Evolutionary conservation across 2,329 filamentous ascomycete species (phyloP), one percentile per base, ranked within the genome.

Genomic region (Colletotrichum filicis): DNA sequence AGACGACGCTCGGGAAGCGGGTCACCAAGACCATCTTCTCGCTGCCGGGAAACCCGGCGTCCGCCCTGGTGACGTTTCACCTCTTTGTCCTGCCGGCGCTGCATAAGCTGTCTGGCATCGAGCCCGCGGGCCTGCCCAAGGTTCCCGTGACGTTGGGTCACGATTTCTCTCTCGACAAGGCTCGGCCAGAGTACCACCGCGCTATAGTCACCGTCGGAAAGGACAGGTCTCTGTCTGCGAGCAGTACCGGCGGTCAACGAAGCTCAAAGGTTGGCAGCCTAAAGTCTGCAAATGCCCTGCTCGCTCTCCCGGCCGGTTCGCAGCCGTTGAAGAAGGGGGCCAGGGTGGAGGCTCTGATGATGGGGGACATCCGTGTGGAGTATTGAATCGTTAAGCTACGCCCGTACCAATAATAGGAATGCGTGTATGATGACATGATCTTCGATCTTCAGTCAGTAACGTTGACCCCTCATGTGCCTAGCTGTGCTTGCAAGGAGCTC

Each of bases 11-110:
- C 1, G 90, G 91, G 24, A 85, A 89, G 53, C 88, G 91, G 58
- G 82, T 90, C 28, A 85, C 84, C 1, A 95, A 94, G 79, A 88
- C 92, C 71, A 90, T 99, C 76, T 99, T 99, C 83, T 94, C 94
- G 0, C 87, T 99, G 0, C 97, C 97, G 0, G 97, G 97, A 0
- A 99, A 99, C 80, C 97, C 97, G 0, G 97, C 96, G 2, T 97
- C 94, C 2, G 96, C 97, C 0, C 88, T 98, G 2, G 97, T 98
- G 11, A 97, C 96, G 0, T 95, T 97, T 78, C 94, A 98, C 79
- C 89, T 99, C 1, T 98, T 99, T 82, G 95, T 98, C 9, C 87
- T 99, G 12, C 97, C 97, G 0, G 92, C 94, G 0, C 84, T 99
- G 72, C 95, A 97, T 79, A 91, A 93, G 76, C 87, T 93, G 77